Evolutionary conservation across 2,329 filamentous ascomycete species (phyloP).

Genomic region (Talaromyces sp.): DNA sequence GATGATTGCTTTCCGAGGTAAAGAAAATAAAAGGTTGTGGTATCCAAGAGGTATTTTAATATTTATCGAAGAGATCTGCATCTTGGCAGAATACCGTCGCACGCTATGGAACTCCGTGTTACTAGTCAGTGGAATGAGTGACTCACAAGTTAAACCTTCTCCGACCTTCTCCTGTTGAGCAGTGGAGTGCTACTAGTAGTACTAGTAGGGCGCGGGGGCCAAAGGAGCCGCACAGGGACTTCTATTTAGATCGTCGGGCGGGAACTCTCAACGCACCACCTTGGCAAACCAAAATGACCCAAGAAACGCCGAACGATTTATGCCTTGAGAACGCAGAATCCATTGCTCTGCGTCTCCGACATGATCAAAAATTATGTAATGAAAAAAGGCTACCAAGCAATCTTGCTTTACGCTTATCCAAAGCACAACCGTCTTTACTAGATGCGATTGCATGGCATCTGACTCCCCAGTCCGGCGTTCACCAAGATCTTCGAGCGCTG

Average conservation of each 20-base stretch:
- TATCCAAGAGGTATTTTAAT: no score
- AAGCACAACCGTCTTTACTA: slow-evolving; percentile 7
- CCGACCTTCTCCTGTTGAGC: no score
- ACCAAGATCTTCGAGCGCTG: slow-evolving; percentile 5
- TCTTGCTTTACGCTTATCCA: slow-evolving; percentile 19
- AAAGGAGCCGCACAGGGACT: not conserved
- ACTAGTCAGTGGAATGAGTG: no score
- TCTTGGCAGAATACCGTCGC: no score
- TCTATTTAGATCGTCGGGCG: not conserved
- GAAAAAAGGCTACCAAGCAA: slow-evolving; percentile 22
- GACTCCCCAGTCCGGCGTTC: slow-evolving; percentile 13
- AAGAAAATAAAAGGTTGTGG: no score
- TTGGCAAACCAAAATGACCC: not conserved
- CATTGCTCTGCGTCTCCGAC: slow-evolving; percentile 21
- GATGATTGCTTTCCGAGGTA: no score
- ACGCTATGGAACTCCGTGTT: no score
- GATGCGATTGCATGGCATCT: slow-evolving; percentile 17
- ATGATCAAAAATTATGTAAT: slow-evolving; percentile 33
- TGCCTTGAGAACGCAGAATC: slow-evolving; percentile 11
- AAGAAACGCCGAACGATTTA: not conserved
- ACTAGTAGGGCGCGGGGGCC: no score
- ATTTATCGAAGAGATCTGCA: no score
- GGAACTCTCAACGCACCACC: not conserved
- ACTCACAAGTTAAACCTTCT: no score
- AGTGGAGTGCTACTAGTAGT: no score